A percentile compares a stretch with the other conserved stretches of the same genome.
Conservation (phyloP, 2,329 filamentous ascomycete species). For the Neophaeococcomyces aloes region DNA sequence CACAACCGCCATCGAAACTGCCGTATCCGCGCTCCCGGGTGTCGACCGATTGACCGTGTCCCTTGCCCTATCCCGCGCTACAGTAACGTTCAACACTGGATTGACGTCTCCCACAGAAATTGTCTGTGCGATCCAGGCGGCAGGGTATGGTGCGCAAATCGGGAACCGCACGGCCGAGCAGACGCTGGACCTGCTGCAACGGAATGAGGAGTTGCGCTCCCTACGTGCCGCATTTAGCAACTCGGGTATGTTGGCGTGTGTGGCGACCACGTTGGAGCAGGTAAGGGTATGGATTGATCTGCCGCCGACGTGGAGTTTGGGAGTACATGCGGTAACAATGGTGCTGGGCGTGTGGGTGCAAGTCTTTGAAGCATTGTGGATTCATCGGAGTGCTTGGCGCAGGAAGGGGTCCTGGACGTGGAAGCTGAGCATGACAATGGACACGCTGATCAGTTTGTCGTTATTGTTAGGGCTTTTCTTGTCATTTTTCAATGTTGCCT, state of each 20-base stretch:
- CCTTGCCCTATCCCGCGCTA: constrained; percentile 10
- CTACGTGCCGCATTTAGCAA: constrained; percentile 11
- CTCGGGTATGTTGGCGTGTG: constrained; percentile 1
- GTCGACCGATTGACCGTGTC: constrained; percentile 10
- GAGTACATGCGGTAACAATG: background rate
- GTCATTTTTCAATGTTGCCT: constrained; percentile 12
- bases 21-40: constrained; percentile 4
- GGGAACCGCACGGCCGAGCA: constrained; percentile 4
- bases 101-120: constrained; percentile 7
- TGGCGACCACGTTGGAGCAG: background rate
- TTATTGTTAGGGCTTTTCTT: constrained; percentile 9
- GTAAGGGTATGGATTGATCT: background rate
- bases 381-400: constrained; percentile 12
- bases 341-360: constrained; percentile 8
- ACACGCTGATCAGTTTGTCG: constrained; percentile 12
- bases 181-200: constrained; percentile 9
- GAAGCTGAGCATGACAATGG: constrained; percentile 10
- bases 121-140: constrained; percentile 8
- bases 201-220: constrained; percentile 9
- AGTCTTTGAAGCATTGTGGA: constrained; percentile 7
- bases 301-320: background rate
- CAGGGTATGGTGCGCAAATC: constrained; percentile 11
- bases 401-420: constrained; percentile 1
- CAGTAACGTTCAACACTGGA: constrained; percentile 7
- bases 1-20: constrained; percentile 7